phyloP scores from a whole-genome alignment of 129 eudicot genomes.

The Solidago caesia region DNA sequence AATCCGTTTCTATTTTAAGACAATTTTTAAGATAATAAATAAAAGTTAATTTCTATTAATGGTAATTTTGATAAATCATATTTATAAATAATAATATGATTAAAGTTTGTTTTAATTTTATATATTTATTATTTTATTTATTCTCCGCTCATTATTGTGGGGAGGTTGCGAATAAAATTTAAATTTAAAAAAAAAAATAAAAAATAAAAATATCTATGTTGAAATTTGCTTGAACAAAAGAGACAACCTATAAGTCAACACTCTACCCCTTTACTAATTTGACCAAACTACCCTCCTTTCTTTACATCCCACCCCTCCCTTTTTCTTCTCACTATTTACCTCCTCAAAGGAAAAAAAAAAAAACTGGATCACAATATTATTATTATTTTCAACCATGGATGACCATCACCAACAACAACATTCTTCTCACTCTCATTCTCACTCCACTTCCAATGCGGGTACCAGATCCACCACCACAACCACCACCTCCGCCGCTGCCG shows the following conservation, averaged over 20 bases:
- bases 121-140: no score
- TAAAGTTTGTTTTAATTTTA: no score
- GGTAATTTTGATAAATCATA: no score
- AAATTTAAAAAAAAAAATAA: not conserved
- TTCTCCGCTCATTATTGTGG: no score
- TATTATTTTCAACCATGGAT: slow-evolving; percentile 43
- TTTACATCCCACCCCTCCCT: slow-evolving; percentile 24
- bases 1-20: no score
- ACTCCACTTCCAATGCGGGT: slow-evolving; percentile 34
- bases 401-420: slow-evolving; percentile 32
- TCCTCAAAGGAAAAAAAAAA: not conserved
- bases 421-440: slow-evolving; percentile 39
- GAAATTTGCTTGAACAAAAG: slow-evolving; percentile 29
- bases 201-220: slow-evolving; percentile 15
- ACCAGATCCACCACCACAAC: not conserved
- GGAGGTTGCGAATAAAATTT: no score
- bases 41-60: no score
- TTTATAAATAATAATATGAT: no score
- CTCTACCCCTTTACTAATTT: slow-evolving; percentile 14
- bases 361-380: slow-evolving; percentile 26
- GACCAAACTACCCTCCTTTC: slow-evolving; percentile 18
- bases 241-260: slow-evolving; percentile 40
- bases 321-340: slow-evolving; percentile 24
- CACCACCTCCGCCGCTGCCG: slow-evolving; percentile 19
- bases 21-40: no score